phyloP scores from a whole-genome alignment of 2,329 filamentous ascomycete species.

The Bipolaris oryzae region DNA sequence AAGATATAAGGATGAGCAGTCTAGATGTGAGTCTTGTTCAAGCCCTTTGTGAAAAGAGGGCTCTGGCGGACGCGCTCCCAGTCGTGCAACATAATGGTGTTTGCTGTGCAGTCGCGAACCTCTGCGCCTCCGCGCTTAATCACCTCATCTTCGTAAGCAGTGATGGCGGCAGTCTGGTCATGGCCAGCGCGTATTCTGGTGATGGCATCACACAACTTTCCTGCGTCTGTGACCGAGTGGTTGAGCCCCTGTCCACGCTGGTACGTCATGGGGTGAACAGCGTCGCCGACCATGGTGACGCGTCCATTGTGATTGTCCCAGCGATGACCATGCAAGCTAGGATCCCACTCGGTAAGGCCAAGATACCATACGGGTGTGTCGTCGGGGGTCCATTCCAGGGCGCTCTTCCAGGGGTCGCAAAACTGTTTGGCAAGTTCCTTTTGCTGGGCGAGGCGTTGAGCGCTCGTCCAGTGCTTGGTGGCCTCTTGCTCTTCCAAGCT shows the following conservation, averaged over 20 bases:
- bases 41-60: constrained; percentile 42
- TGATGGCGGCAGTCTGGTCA: constrained; percentile 39
- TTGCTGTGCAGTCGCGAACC: constrained; percentile 40
- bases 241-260: constrained; percentile 59
- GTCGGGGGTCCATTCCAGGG: constrained; percentile 45
- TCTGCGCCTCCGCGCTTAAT: constrained; percentile 44
- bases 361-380: constrained; percentile 43
- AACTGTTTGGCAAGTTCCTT: constrained; percentile 50
- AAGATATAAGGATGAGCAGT: too few species aligned
- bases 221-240: constrained; percentile 54
- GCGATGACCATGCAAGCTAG: constrained; percentile 31
- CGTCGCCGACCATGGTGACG: constrained; percentile 50
- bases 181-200: constrained; percentile 29
- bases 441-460: constrained; percentile 48
- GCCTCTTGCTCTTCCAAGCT: constrained; percentile 51
- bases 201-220: constrained; percentile 47
- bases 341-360: constrained; percentile 47
- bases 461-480: constrained; percentile 44
- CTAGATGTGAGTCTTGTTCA: constrained; percentile 17
- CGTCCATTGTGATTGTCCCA: constrained; percentile 46
- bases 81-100: constrained; percentile 46
- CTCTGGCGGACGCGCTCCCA: constrained; percentile 46
- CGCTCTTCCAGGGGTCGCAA: constrained; percentile 54
- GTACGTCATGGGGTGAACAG: constrained; percentile 51
- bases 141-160: constrained; percentile 55